Conservation (phyloP, 2,329 filamentous ascomycete species). For the Tympanopsis confertula region DNA sequence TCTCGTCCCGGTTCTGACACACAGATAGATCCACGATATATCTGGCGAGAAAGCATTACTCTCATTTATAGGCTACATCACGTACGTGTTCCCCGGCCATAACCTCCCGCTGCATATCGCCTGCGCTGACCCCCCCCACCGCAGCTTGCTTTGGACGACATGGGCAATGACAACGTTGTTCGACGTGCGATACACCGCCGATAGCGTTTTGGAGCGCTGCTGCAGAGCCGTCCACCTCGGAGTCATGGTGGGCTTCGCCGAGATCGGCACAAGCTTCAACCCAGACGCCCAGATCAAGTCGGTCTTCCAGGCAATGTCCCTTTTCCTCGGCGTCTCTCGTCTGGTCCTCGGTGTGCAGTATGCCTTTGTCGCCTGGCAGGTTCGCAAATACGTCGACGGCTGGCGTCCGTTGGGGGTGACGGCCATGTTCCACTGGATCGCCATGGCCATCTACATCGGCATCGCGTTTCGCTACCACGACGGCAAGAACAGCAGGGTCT, state of each 20-base stretch:
- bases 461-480: slow-evolving; percentile 1
- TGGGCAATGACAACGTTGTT: slow-evolving; percentile 39
- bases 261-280: slow-evolving; percentile 27
- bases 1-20: neutral
- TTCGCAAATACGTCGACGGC: neutral
- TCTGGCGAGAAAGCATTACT: neutral
- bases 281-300: slow-evolving; percentile 23
- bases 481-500: slow-evolving; percentile 1
- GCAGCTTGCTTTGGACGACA: slow-evolving; percentile 35
- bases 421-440: slow-evolving; percentile 1
- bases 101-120: slow-evolving; percentile 22
- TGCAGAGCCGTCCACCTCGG: slow-evolving; percentile 34
- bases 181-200: slow-evolving; percentile 35
- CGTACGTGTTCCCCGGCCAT: slow-evolving; percentile 8
- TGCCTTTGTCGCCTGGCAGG: neutral
- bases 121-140: slow-evolving; percentile 6
- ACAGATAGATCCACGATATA: slow-evolving; percentile 7
- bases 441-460: slow-evolving; percentile 1
- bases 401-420: neutral
- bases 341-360: slow-evolving; percentile 22
- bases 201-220: slow-evolving; percentile 32
- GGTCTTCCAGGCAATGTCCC: slow-evolving; percentile 26
- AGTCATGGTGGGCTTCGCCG: slow-evolving; percentile 36
- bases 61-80: slow-evolving; percentile 3
- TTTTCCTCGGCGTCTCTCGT: slow-evolving; percentile 23